Percentiles rank a stretch among this genome's conserved stretches.
Conservation (phyloP, 805 yeast genomes). For the Wickerhamiella shivajii region DNA sequence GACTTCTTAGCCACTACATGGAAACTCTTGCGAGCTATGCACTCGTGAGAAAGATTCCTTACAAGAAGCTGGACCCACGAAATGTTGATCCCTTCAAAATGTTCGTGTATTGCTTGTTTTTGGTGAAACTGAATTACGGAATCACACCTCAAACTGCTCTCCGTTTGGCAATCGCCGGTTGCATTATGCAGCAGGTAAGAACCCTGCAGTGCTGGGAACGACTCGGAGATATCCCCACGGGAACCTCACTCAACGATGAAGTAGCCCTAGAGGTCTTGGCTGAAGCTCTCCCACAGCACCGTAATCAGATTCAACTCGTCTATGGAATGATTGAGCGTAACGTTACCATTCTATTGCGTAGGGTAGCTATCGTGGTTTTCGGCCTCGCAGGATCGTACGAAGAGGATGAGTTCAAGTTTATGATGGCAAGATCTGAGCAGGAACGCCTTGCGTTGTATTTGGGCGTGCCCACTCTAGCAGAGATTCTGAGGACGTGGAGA, state of each 20-base stretch:
- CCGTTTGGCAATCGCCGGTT: background rate
- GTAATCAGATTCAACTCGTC: too few species aligned
- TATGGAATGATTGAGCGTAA: constrained; percentile 12
- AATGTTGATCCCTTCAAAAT: constrained; percentile 6
- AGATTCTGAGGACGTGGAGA: constrained; percentile 9
- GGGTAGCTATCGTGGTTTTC: constrained; percentile 13
- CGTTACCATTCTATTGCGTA: constrained; percentile 13
- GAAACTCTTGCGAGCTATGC: constrained; percentile 13
- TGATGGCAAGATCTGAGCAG: constrained; percentile 16
- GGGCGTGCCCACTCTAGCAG: constrained; percentile 16
- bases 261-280: too few species aligned
- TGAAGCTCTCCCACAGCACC: too few species aligned
- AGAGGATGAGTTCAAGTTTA: constrained; percentile 15
- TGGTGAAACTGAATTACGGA: background rate
- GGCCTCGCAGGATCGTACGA: constrained; percentile 18
- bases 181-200: background rate
- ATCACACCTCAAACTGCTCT: constrained; percentile 3
- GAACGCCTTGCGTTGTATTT: constrained; percentile 15
- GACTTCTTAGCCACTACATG: constrained; percentile 14
- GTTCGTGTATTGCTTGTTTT: background rate
- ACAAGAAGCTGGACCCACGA: background rate
- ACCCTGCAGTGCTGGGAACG: background rate
- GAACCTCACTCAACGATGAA: background rate
- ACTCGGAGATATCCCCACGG: background rate
- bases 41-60: background rate